Evolutionary conservation across 768 basidiomycete species (phyloP).

Genomic region (Mycena rebaudengoi): DNA sequence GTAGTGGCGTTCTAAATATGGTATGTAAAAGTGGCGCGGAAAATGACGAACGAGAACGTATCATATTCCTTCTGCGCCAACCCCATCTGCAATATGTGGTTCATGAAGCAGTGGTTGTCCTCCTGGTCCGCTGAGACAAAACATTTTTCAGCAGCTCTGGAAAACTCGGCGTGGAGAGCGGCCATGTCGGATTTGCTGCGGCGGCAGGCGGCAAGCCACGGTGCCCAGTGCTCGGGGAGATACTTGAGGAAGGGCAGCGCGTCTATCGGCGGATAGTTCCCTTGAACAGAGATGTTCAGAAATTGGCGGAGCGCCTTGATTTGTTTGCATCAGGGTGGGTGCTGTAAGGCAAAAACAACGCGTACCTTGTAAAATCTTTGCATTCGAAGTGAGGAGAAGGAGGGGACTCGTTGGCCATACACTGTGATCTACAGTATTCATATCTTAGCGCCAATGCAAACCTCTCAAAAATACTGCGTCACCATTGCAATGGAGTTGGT

Average conservation of each 20-base stretch:
- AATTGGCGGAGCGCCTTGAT: neutral
- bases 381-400: neutral
- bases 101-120: neutral
- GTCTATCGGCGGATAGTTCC: neutral
- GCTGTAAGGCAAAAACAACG: neutral
- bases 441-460: neutral
- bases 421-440: neutral
- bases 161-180: neutral
- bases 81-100: neutral
- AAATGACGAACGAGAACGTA: neutral
- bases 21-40: too few relatives aligned
- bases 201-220: neutral
- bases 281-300: neutral
- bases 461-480: neutral
- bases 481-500: slow-evolving; percentile 6
- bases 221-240: neutral
- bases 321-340: too few relatives aligned
- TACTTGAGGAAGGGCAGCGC: slow-evolving; percentile 1
- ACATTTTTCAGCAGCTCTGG: neutral
- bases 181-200: neutral
- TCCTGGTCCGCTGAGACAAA: neutral
- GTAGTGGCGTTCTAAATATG: neutral
- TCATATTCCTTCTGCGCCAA: neutral
- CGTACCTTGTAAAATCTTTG: neutral
- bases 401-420: slow-evolving; percentile 2